These are phyloP conservation scores for Neonectria ditissima DNA, from an alignment of 2,329 filamentous ascomycete genomes.

Conservation along the genomic window DNA sequence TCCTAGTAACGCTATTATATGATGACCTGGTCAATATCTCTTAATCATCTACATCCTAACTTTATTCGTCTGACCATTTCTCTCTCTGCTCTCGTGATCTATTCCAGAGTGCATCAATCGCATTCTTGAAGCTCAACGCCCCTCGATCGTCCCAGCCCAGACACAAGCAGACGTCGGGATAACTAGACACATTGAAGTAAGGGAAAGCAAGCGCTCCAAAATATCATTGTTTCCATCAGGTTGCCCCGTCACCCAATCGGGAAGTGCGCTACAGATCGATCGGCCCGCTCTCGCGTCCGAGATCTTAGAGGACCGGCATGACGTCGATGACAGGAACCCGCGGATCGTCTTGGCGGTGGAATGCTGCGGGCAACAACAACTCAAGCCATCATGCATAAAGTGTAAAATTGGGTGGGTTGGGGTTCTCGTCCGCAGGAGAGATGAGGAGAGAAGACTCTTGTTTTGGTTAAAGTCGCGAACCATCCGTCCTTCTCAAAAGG, in stretches of 20 bases:
- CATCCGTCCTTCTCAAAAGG: background rate
- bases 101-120: background rate
- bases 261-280: background rate
- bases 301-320: background rate
- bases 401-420: background rate
- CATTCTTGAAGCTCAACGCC: background rate
- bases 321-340: background rate
- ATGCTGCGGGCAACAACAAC: background rate
- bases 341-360: background rate
- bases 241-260: background rate
- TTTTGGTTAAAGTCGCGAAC: too few relatives aligned
- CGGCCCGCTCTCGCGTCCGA: background rate
- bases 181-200: background rate
- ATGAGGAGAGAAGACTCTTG: too few relatives aligned
- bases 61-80: background rate
- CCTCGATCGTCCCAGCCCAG: background rate
- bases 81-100: background rate
- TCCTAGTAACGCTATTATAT: conserved; percentile 37
- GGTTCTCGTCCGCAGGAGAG: background rate
- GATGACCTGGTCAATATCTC: conserved; percentile 32
- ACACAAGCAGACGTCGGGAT: background rate
- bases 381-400: background rate
- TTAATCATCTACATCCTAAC: conserved; percentile 1
- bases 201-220: background rate
- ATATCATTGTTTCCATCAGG: background rate